Conservation (phyloP, 805 yeast species). For the Grigorovia jiainica region DNA sequence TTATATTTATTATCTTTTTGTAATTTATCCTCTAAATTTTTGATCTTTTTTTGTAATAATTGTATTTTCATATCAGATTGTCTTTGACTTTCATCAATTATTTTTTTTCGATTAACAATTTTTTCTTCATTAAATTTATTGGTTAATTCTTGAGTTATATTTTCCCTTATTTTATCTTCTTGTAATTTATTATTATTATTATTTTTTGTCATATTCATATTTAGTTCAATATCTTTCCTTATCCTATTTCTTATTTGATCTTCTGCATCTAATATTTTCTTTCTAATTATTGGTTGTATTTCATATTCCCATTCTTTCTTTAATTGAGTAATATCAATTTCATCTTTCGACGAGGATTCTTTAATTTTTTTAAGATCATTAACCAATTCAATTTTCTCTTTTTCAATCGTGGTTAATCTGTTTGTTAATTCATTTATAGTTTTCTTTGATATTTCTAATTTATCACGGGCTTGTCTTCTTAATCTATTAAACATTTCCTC, state of each 20-base stretch:
- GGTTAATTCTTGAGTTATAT: constrained; percentile 10
- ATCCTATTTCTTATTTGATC: constrained; percentile 40
- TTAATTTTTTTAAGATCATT: too few relatives aligned
- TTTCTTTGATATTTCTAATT: constrained; percentile 16
- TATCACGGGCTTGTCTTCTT: constrained; percentile 29
- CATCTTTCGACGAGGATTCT: too few relatives aligned
- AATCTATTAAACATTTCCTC: constrained; percentile 26
- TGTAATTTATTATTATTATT: not conserved
- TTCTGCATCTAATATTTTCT: constrained; percentile 30
- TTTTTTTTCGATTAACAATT: constrained; percentile 6
- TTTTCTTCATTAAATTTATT: constrained; percentile 8
- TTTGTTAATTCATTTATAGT: constrained; percentile 1
- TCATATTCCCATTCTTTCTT: constrained; percentile 31
- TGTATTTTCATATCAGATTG: constrained; percentile 18
- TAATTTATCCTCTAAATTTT: constrained; percentile 15
- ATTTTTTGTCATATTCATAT: constrained; percentile 37
- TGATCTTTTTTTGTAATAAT: constrained; percentile 20
- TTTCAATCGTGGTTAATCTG: too few relatives aligned
- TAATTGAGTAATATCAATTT: constrained; percentile 8
- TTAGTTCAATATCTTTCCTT: constrained; percentile 35
- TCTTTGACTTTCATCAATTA: constrained; percentile 19
- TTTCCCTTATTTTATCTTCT: not conserved
- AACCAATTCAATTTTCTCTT: too few relatives aligned
- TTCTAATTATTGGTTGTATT: constrained; percentile 17
- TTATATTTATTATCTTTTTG: not conserved